Evolutionary conservation across 108 stramenopile genomes (phyloP).

Genomic region (Pseudonitzschia pungens): DNA sequence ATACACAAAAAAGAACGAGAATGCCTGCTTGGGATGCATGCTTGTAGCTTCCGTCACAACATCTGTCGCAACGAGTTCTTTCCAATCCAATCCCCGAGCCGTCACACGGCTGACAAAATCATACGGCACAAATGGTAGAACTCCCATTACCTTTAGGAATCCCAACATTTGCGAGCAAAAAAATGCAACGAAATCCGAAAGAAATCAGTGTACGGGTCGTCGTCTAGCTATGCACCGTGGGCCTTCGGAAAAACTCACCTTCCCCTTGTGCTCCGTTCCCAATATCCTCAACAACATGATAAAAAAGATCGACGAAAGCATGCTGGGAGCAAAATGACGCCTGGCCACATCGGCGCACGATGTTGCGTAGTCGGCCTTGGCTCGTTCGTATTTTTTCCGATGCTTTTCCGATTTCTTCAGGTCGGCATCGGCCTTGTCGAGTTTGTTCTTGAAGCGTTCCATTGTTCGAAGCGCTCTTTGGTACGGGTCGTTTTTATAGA

Average conservation of each 20-base stretch:
- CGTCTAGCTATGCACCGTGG: no score
- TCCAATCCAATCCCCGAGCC: constrained; percentile 55
- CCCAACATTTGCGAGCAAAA: background rate
- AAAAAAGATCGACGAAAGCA: constrained; percentile 60
- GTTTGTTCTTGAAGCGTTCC: constrained; percentile 51
- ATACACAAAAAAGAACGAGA: constrained; percentile 74
- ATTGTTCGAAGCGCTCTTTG: constrained; percentile 43
- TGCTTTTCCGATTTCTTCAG: constrained; percentile 28
- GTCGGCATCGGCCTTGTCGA: constrained; percentile 42
- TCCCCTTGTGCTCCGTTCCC: constrained; percentile 68
- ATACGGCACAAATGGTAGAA: constrained; percentile 77
- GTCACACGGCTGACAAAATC: constrained; percentile 47
- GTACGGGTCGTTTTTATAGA: constrained; percentile 65
- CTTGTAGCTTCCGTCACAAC: constrained; percentile 18
- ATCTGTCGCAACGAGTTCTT: constrained; percentile 25
- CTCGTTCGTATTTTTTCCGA: constrained; percentile 48
- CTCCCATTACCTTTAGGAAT: constrained; percentile 28
- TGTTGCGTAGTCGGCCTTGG: constrained; percentile 52
- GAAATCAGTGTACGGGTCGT: background rate
- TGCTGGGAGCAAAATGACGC: constrained; percentile 48
- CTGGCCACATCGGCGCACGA: constrained; percentile 54
- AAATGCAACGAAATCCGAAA: background rate
- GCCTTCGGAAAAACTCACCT: constrained; percentile 9
- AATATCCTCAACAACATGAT: constrained; percentile 71
- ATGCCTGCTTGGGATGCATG: constrained; percentile 54